Evolutionary conservation across 1,284 basidiomycete species (phyloP), one percentile per base, ranked within the genome.

Genomic region (Mycosarcoma mackinlayi): DNA sequence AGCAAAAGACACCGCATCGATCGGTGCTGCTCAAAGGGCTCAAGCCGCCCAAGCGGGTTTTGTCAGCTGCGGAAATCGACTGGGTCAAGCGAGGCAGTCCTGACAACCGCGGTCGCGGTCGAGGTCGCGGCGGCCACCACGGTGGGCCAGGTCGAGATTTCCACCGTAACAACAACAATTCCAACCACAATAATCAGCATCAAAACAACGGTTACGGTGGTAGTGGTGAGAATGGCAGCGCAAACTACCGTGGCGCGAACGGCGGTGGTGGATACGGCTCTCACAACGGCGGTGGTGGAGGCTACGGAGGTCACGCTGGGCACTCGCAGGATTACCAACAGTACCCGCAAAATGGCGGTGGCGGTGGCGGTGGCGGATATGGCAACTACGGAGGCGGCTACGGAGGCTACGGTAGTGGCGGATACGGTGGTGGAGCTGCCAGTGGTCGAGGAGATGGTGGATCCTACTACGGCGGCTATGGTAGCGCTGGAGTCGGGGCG

Each of bases 1-100:
- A 89, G 76, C 94, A 97, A 80, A 83, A 89, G 21, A 87, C 87
- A 6, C 92, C 93, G 4, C 96, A 99, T 83, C 89, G 88, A 44
- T 95, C 93, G 14, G 86, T 91, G 21, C 84, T 98, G 21, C 86
- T 99, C 1, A 89, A 90, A 6, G 92, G 92, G 1, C 88, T 89
- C 35, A 88, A 86, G 60, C 87, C 86, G 49, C 87, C 88, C 0
- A 84, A 86, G 34, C 87, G 89, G 3, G 84, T 89, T 2, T 86
- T 99, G 24, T 89, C 87, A 6, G 83, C 89, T 13, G 85, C 86
- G 18, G 96, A 99, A 82, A 86, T 91, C 48, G 92, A 96, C 55
- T 84, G 83, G 56, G 86, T 87, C 2, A 83, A 86, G 21, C 79
- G 86, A 3, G 87, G 86, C 1, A 80, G 83, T 16, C 77, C 78